Evolutionary conservation across 169 alveolate species (phyloP).

Genomic region (Eimeria maxima): DNA sequence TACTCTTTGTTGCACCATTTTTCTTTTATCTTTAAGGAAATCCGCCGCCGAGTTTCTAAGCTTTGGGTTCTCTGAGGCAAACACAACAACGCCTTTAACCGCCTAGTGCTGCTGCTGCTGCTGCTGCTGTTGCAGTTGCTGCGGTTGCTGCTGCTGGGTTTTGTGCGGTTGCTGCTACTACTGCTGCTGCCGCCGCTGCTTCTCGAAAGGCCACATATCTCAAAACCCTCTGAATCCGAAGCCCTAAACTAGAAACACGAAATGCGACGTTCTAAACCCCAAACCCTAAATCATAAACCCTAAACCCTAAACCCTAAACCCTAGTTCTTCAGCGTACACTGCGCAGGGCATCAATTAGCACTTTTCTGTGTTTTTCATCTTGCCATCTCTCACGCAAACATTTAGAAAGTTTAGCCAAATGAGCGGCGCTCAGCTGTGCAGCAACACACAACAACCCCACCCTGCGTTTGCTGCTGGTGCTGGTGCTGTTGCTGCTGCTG

Average conservation of each 20-base stretch:
- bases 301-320: neutral
- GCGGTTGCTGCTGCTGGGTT: neutral
- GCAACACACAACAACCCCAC: neutral
- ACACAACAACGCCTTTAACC: neutral
- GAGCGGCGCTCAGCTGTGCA: slow-evolving; percentile 31
- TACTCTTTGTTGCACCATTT: neutral
- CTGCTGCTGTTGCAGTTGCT: neutral
- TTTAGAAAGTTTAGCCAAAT: neutral
- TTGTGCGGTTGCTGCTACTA: neutral
- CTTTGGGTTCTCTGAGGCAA: neutral
- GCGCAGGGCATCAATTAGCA: neutral
- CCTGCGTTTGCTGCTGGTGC: neutral
- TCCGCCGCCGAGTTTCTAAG: neutral
- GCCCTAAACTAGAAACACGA: neutral
- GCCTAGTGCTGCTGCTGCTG: neutral
- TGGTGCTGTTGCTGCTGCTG: neutral
- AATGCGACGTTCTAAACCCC: neutral
- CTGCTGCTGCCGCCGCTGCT: neutral
- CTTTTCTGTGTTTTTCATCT: neutral
- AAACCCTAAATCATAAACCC: neutral
- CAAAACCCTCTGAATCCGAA: neutral
- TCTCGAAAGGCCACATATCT: neutral
- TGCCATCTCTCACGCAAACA: neutral
- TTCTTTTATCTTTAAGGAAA: neutral
- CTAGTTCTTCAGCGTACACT: neutral